These are phyloP conservation scores for Kodamaea restingae DNA, from an alignment of 805 yeast species.

Conservation along the genomic window DNA sequence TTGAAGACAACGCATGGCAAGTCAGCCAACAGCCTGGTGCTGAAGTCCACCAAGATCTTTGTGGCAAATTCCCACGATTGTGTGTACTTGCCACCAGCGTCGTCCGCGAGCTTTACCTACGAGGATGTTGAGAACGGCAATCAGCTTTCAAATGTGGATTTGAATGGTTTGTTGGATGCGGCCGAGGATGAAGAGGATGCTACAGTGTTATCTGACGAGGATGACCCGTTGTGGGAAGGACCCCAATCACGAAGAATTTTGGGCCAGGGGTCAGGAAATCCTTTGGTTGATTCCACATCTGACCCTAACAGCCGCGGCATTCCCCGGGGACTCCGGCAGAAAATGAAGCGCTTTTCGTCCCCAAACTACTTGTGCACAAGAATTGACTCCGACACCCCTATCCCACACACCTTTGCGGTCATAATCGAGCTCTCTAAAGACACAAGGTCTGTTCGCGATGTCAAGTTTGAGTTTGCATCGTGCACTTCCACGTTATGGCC, in stretches of 20 bases:
- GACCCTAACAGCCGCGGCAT: slow-evolving; percentile 11
- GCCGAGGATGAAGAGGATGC: slow-evolving; percentile 3
- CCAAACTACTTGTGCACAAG: slow-evolving; percentile 35
- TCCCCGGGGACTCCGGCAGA: slow-evolving; percentile 15
- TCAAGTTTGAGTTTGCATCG: slow-evolving; percentile 43
- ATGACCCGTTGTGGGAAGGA: slow-evolving; percentile 6
- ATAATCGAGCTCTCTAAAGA: slow-evolving; percentile 43
- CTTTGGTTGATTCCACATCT: too few species aligned
- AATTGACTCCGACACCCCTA: slow-evolving; percentile 38
- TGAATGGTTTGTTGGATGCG: slow-evolving; percentile 6
- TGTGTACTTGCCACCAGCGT: slow-evolving; percentile 37
- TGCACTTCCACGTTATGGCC: slow-evolving; percentile 49
- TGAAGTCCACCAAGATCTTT: slow-evolving; percentile 28
- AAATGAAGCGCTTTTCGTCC: slow-evolving; percentile 24
- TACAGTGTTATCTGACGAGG: slow-evolving; percentile 13
- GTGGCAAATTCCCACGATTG: slow-evolving; percentile 40
- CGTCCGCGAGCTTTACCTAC: slow-evolving; percentile 37
- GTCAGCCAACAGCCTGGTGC: slow-evolving; percentile 17
- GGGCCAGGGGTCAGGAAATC: too few species aligned
- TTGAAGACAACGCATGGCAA: slow-evolving; percentile 26
- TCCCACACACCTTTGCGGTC: slow-evolving; percentile 53
- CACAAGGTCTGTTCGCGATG: slow-evolving; percentile 28
- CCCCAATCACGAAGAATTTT: too few species aligned
- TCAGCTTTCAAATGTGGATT: slow-evolving; percentile 6
- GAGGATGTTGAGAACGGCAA: slow-evolving; percentile 41